These are phyloP conservation scores for Fusarium phyllophilum DNA, from an alignment of 2,329 filamentous ascomycete genomes.

Conservation along the genomic window DNA sequence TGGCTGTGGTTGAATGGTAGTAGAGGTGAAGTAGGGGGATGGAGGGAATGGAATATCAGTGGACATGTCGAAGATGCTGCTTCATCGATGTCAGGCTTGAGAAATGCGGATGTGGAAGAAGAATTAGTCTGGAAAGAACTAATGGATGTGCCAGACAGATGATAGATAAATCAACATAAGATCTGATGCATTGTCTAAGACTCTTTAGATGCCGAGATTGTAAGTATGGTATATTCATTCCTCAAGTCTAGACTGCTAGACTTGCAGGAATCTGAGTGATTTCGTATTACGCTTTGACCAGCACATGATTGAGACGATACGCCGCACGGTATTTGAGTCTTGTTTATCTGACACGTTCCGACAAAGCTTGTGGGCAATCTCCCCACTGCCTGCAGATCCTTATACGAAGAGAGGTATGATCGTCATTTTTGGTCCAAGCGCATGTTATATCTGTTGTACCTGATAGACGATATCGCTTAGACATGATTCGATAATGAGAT, in stretches of 20 bases:
- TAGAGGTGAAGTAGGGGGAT: neutral
- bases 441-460: neutral
- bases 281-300: neutral
- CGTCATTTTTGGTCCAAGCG: neutral
- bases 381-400: neutral
- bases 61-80: neutral
- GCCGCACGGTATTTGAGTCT: neutral
- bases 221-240: neutral
- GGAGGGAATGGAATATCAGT: neutral
- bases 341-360: neutral
- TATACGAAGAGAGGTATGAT: neutral
- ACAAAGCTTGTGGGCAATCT: neutral
- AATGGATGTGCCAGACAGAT: neutral
- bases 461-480: neutral
- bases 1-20: slow-evolving; percentile 1
- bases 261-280: neutral
- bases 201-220: neutral
- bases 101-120: neutral
- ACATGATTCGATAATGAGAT: neutral
- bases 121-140: no score
- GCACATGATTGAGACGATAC: neutral
- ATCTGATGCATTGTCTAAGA: no score
- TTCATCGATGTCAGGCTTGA: neutral
- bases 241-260: no score
- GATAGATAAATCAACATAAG: neutral